A percentile compares a stretch with the other conserved stretches of the same genome.
Conservation (phyloP, 768 basidiomycete genomes). For the Trametes gibbosa region DNA sequence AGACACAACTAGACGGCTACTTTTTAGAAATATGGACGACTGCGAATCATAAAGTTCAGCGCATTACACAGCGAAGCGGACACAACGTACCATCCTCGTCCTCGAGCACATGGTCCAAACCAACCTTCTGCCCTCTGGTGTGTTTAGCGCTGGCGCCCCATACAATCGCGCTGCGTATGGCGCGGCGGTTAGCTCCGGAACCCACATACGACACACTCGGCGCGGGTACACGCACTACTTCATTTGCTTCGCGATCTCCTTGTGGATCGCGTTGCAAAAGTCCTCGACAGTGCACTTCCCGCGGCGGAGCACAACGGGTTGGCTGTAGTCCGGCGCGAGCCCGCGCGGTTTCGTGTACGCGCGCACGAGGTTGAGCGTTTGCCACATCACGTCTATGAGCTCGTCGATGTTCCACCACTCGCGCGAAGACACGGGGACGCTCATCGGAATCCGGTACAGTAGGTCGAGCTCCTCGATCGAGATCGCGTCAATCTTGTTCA, state of each 20-base stretch:
- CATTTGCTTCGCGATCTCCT: conserved; percentile 96
- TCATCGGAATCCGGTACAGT: conserved; percentile 92
- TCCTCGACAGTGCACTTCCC: conserved; percentile 73
- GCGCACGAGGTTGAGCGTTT: conserved; percentile 86
- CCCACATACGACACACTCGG: background rate
- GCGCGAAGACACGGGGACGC: conserved; percentile 89
- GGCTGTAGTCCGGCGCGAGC: conserved; percentile 81
- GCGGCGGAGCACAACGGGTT: conserved; percentile 83
- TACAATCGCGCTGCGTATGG: conserved; percentile 65
- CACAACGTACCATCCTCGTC: conserved; percentile 77
- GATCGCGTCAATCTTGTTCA: conserved; percentile 82
- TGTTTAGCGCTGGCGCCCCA: conserved; percentile 99
- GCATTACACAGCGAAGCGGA: background rate
- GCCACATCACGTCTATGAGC: conserved; percentile 91
- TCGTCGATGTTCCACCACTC: conserved; percentile 98
- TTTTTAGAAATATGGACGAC: conserved; percentile 63
- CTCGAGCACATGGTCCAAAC: conserved; percentile 79
- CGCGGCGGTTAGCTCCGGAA: background rate
- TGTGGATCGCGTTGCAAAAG: conserved; percentile 92
- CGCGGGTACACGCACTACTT: conserved; percentile 69
- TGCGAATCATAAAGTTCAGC: conserved; percentile 16
- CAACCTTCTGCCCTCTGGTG: conserved; percentile 92
- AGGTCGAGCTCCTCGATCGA: conserved; percentile 97
- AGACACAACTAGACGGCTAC: conserved; percentile 24
- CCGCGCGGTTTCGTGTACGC: conserved; percentile 97